Conservation (phyloP, 352 stramenopile species). For the Halophytophthora polymorphica region DNA sequence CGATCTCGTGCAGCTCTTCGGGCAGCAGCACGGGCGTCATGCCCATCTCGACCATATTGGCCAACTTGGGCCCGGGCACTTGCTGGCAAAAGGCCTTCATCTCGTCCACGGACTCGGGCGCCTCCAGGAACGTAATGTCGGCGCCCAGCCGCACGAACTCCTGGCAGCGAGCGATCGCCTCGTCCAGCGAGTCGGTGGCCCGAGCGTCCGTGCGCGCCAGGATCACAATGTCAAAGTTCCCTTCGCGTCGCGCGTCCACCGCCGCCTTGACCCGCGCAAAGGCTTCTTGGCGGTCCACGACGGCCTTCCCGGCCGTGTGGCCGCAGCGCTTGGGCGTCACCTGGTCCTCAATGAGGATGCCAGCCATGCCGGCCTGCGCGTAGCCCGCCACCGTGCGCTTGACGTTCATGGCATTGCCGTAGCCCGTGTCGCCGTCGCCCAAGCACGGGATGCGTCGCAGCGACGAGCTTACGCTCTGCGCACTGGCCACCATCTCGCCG, state of each 20-base stretch:
- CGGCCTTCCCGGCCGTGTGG: conserved; percentile 89
- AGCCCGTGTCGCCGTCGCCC: conserved; percentile 88
- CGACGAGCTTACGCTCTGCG: conserved; percentile 38
- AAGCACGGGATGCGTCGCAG: conserved; percentile 47
- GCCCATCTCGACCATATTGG: conserved; percentile 87
- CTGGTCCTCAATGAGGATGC: conserved; percentile 95
- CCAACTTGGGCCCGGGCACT: conserved; percentile 90
- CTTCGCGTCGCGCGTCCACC: conserved; percentile 80
- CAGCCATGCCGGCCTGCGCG: conserved; percentile 87
- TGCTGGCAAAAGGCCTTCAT: conserved; percentile 90
- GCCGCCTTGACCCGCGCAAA: conserved; percentile 84
- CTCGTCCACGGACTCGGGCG: conserved; percentile 86
- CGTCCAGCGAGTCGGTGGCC: conserved; percentile 85
- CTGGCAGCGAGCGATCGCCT: conserved; percentile 90
- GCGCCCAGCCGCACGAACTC: conserved; percentile 89
- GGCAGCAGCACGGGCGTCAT: conserved; percentile 90
- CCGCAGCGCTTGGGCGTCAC: conserved; percentile 92
- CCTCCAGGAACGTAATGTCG: conserved; percentile 96
- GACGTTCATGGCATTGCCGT: conserved; percentile 93
- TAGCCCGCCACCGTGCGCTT: conserved; percentile 91
- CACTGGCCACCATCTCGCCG: conserved; percentile 50
- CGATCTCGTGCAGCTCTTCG: conserved; percentile 83
- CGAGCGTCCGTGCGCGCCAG: conserved; percentile 93
- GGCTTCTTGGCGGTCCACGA: conserved; percentile 85
- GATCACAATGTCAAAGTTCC: conserved; percentile 91